Conservation (phyloP, 169 alveolate species). For the Cryptosporidium meleagridis region DNA sequence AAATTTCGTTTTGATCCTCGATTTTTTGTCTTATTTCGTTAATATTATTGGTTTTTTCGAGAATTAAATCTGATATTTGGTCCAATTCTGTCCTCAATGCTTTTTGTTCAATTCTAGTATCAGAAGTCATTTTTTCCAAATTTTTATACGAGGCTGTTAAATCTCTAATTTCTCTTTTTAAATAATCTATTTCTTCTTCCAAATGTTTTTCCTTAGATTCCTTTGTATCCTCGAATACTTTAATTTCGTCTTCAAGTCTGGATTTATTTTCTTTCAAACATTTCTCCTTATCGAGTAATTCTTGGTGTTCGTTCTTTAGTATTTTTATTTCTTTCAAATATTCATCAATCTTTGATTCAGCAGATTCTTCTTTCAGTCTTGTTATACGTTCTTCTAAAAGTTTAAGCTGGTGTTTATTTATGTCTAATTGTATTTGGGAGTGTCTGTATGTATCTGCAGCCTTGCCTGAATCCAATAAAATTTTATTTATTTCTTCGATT, state of each 20-base stretch:
- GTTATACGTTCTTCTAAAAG: slow-evolving; percentile 78
- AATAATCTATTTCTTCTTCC: slow-evolving; percentile 75
- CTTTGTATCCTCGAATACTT: slow-evolving; percentile 75
- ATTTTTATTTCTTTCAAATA: neutral
- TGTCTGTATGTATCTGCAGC: slow-evolving; percentile 49
- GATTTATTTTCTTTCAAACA: slow-evolving; percentile 76
- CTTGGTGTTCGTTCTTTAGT: neutral
- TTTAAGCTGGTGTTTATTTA: slow-evolving; percentile 47
- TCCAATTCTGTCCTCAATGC: slow-evolving; percentile 73
- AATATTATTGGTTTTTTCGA: slow-evolving; percentile 73
- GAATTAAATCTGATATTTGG: slow-evolving; percentile 64
- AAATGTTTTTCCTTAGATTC: slow-evolving; percentile 78
- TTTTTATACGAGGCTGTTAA: slow-evolving; percentile 68
- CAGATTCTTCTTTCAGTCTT: slow-evolving; percentile 75
- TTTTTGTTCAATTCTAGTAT: slow-evolving; percentile 73
- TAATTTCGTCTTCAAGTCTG: slow-evolving; percentile 76
- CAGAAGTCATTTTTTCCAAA: slow-evolving; percentile 60
- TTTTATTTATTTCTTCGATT: slow-evolving; percentile 64
- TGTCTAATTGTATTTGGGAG: slow-evolving; percentile 44
- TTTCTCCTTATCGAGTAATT: slow-evolving; percentile 47
- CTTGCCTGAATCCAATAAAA: neutral
- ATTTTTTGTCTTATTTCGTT: slow-evolving; percentile 62
- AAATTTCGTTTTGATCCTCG: slow-evolving; percentile 74
- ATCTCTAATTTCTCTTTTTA: slow-evolving; percentile 76
- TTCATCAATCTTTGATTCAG: slow-evolving; percentile 19